phyloP scores from a whole-genome alignment of 305 asterid species.

The Fraxinus paxiana region DNA sequence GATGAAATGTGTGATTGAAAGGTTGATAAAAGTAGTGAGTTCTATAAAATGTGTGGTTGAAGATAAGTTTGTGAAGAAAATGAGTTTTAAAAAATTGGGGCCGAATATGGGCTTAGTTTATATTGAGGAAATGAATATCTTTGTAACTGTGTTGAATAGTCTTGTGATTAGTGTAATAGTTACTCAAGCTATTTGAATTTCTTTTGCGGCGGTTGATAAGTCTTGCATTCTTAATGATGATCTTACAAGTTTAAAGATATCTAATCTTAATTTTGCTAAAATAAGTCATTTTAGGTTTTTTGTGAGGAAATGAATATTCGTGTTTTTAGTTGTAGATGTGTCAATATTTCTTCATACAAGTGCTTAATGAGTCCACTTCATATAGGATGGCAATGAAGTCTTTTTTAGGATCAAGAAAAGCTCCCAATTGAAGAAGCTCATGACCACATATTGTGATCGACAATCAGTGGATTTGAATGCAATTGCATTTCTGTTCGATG shows the following conservation, averaged over 20 bases:
- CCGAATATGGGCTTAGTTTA: not conserved
- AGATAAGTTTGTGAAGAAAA: not conserved
- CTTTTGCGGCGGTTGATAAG: not conserved
- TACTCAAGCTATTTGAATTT: not conserved
- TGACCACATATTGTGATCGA: not conserved
- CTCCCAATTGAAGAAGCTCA: not conserved
- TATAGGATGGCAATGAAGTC: slow-evolving; percentile 5
- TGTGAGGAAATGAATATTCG: not conserved
- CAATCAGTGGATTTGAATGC: not conserved
- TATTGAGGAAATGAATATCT: not conserved
- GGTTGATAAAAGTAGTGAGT: too few species aligned
- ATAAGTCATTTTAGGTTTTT: not conserved
- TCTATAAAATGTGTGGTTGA: not conserved
- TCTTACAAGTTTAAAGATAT: not conserved
- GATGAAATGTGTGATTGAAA: too few species aligned
- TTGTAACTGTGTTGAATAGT: not conserved
- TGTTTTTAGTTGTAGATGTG: not conserved
- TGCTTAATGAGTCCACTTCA: not conserved
- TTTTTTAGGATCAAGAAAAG: slow-evolving; percentile 1
- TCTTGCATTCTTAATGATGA: not conserved
- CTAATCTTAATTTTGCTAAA: not conserved
- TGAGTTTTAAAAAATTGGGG: not conserved
- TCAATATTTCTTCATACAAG: not conserved
- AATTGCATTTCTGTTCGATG: not conserved
- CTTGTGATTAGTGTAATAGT: not conserved